phyloP scores from a whole-genome alignment of 805 yeast genomes.

The Scheffersomyces ergatensis region DNA sequence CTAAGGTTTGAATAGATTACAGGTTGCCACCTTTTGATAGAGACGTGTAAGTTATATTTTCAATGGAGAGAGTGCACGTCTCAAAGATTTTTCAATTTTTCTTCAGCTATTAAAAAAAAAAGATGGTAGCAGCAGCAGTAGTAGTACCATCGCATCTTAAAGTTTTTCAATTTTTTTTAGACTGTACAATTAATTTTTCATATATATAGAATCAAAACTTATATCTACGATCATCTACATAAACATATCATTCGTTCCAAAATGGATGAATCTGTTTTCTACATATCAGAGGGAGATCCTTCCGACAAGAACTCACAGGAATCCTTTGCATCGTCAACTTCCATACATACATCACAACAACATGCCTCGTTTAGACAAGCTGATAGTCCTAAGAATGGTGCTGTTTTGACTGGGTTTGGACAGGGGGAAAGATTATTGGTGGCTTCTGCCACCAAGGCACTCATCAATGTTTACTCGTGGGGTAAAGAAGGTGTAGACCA shows the following conservation, averaged over 20 bases:
- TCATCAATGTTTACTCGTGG: constrained; percentile 68
- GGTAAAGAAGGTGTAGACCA: constrained; percentile 76
- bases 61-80: neutral
- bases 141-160: too few relatives aligned
- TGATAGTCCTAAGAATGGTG: constrained; percentile 44
- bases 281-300: constrained; percentile 42
- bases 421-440: constrained; percentile 55
- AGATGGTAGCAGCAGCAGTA: too few relatives aligned
- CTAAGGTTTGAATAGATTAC: too few relatives aligned
- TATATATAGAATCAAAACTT: too few relatives aligned
- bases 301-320: constrained; percentile 45
- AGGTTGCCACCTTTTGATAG: neutral
- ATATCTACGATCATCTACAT: too few relatives aligned
- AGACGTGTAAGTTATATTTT: neutral
- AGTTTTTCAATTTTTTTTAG: too few relatives aligned
- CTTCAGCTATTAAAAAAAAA: too few relatives aligned
- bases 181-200: too few relatives aligned
- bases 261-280: constrained; percentile 53
- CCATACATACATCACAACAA: constrained; percentile 48
- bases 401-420: constrained; percentile 46
- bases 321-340: constrained; percentile 38
- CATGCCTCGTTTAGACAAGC: constrained; percentile 53
- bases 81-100: too few relatives aligned
- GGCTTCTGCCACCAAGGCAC: constrained; percentile 68
- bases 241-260: too few relatives aligned